These are phyloP conservation scores for Yarrowia porcina DNA, from an alignment of 805 yeast species.

Conservation along the genomic window DNA sequence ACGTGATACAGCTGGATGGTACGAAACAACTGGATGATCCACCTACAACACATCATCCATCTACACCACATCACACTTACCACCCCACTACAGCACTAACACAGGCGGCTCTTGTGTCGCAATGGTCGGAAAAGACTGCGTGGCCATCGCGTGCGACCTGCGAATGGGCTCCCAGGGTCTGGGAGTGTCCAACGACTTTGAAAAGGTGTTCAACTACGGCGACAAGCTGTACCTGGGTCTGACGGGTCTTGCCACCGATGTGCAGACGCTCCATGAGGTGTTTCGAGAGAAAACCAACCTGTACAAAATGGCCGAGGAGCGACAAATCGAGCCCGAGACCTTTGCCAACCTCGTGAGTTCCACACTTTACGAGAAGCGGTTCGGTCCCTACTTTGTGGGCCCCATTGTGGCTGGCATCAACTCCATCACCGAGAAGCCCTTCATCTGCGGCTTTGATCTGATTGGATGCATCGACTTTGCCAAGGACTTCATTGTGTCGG, in stretches of 20 bases:
- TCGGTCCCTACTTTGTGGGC: slow-evolving; percentile 93
- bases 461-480: slow-evolving; percentile 97
- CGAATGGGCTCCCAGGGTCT: slow-evolving; percentile 91
- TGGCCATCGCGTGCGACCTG: slow-evolving; percentile 94
- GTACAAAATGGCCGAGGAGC: slow-evolving; percentile 86
- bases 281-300: slow-evolving; percentile 83
- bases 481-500: slow-evolving; percentile 89
- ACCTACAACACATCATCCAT: not conserved
- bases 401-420: slow-evolving; percentile 95
- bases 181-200: slow-evolving; percentile 89
- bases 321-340: slow-evolving; percentile 87
- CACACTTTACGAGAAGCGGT: slow-evolving; percentile 81
- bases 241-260: slow-evolving; percentile 95
- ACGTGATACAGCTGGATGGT: no score
- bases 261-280: slow-evolving; percentile 71
- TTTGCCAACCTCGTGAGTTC: slow-evolving; percentile 91
- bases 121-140: slow-evolving; percentile 97
- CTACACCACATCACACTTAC: not conserved
- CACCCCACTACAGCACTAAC: not conserved
- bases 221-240: slow-evolving; percentile 70
- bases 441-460: slow-evolving; percentile 90
- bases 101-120: slow-evolving; percentile 94
- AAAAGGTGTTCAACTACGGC: slow-evolving; percentile 83
- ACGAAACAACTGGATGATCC: no score
- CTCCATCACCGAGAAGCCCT: slow-evolving; percentile 78